Evolutionary conservation across 129 eudicot genomes (phyloP), one percentile per base, ranked within the genome.

Genomic region (Flaveria robusta): DNA sequence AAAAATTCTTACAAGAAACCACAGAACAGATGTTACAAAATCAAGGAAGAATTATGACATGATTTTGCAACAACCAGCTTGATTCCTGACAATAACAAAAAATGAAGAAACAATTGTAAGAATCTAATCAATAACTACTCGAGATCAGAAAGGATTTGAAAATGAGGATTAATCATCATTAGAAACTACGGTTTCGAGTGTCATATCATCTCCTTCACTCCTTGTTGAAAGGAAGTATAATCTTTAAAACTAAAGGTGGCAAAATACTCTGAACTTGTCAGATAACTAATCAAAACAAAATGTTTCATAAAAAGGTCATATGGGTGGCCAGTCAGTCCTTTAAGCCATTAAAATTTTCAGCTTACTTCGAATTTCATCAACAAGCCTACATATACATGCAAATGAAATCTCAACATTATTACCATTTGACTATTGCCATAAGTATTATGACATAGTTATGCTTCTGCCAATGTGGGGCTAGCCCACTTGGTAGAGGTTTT

Each of bases 21-120:
- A 37, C 51, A 9, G 47, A 74, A 43, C 19, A 56, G 31, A 77
- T 77, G 60, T 75, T 45, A 75, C 68, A 70, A 60, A n/a, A 66
- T 77, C 67, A 50, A 54, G 66, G 66, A 76, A 76, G 67, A 77
- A 67, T 43, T 23, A 22, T 29, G 31, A 77, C 26, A 39, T 41
- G 60, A 59, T 41, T n/a, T 77, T 56, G 75, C 68, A 50, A 49
- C 46, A 62, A 59, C 19, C 19, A 46, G 27, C 70, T 74, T 50
- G 45, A 74, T 63, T 39, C 54, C 70, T 63, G 41, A 75, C 34
- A 63, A 37, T 9, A 56, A 14, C 9, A 49, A 20, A 42, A 75
- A 74, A 75, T 13, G 9, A n/a, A 5, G 16, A 55, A 56, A 34
- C 13, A 43, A 43, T 11, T 5, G 37, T 31, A 31, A 31, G 37